These are phyloP conservation scores for Scalesia atractyloides DNA, from an alignment of 129 eudicot species.

Conservation along the genomic window DNA sequence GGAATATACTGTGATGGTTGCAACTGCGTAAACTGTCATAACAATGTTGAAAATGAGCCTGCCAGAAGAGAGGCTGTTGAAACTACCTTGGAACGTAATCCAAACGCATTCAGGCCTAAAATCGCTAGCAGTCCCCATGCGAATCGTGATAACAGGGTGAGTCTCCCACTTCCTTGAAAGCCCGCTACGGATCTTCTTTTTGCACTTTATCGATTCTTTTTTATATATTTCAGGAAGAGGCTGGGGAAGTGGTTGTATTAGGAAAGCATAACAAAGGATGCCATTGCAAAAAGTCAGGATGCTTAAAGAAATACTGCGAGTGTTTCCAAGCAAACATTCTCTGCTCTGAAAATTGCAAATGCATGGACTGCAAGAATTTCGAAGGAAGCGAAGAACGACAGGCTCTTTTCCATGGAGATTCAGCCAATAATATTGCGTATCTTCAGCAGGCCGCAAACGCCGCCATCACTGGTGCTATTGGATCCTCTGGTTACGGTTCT, in stretches of 20 bases:
- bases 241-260: constrained; percentile 31
- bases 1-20: constrained; percentile 93
- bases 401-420: constrained; percentile 52
- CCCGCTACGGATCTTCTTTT: no score
- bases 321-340: constrained; percentile 81
- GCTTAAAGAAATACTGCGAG: constrained; percentile 95
- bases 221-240: constrained; percentile 48
- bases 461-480: constrained; percentile 64
- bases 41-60: constrained; percentile 64
- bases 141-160: constrained; percentile 58
- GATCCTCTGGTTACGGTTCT: constrained; percentile 49
- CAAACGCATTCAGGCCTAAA: constrained; percentile 82
- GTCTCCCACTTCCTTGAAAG: constrained; percentile 2
- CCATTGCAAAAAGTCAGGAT: constrained; percentile 83
- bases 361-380: constrained; percentile 87
- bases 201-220: background rate
- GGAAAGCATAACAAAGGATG: constrained; percentile 89
- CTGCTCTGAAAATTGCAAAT: constrained; percentile 91
- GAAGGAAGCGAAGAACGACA: constrained; percentile 84
- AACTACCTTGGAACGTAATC: constrained; percentile 72
- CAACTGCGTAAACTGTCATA: constrained; percentile 76
- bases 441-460: constrained; percentile 71
- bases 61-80: constrained; percentile 71
- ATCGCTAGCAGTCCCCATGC: constrained; percentile 81
- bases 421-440: constrained; percentile 31